phyloP scores from a whole-genome alignment of 2,329 filamentous ascomycete species.

The Bimuria novae-zelandiae region DNA sequence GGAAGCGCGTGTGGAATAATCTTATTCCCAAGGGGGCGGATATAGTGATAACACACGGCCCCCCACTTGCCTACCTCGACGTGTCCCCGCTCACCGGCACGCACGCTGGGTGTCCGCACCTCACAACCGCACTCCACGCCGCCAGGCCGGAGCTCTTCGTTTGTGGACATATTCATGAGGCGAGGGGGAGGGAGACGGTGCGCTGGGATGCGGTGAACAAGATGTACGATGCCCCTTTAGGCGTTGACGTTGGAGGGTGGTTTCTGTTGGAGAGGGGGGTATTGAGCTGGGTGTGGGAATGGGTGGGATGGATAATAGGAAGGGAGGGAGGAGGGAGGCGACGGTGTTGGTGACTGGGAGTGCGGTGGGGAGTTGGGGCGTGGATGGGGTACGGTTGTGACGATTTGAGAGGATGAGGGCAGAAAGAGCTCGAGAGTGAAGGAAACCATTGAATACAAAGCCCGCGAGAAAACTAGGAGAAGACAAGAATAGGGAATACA shows the following conservation, averaged over 20 bases:
- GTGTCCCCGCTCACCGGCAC: constrained; percentile 43
- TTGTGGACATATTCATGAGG: constrained; percentile 82
- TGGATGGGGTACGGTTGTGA: constrained; percentile 2
- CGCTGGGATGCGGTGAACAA: constrained; percentile 73
- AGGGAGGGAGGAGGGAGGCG: not conserved
- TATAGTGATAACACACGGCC: constrained; percentile 77
- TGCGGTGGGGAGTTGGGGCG: constrained; percentile 4
- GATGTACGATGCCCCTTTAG: constrained; percentile 65
- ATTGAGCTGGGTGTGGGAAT: constrained; percentile 16
- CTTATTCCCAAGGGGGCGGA: constrained; percentile 71
- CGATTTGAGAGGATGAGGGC: constrained; percentile 9
- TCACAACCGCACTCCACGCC: constrained; percentile 73
- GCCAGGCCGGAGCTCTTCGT: constrained; percentile 72
- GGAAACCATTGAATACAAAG: no score
- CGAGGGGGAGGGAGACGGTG: constrained; percentile 67
- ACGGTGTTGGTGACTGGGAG: constrained; percentile 20
- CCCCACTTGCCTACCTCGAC: constrained; percentile 72
- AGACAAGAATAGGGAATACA: no score
- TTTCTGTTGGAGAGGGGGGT: constrained; percentile 35
- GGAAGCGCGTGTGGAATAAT: constrained; percentile 67
- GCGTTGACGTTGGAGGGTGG: constrained; percentile 30
- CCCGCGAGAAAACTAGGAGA: no score
- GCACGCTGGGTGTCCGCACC: constrained; percentile 67
- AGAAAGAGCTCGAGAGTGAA: no score
- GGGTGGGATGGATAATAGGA: constrained; percentile 8